These are phyloP conservation scores for Erodium maritimum DNA, from an alignment of 345 rosid genomes.

Conservation along the genomic window DNA sequence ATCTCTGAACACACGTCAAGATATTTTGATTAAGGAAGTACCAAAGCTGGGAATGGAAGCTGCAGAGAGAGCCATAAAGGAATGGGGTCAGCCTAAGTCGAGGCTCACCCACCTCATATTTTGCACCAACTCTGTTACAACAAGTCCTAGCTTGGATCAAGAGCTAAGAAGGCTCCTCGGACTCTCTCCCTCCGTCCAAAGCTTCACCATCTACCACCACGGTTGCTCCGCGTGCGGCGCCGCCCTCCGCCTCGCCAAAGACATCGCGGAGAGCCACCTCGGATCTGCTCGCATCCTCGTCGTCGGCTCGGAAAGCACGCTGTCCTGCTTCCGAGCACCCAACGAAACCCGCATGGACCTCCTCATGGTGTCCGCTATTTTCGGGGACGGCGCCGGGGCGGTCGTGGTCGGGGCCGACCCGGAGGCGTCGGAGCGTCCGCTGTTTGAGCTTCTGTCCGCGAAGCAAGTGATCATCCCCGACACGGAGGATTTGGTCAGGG, in stretches of 20 bases:
- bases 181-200: conserved; percentile 37
- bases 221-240: conserved; percentile 41
- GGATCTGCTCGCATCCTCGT: conserved; percentile 39
- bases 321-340: conserved; percentile 34
- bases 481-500: no score
- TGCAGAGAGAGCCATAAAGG: conserved; percentile 34
- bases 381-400: conserved; percentile 41
- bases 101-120: conserved; percentile 46
- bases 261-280: conserved; percentile 42
- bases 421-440: conserved; percentile 18
- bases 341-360: conserved; percentile 25
- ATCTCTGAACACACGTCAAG: conserved; percentile 35
- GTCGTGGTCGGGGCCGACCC: conserved; percentile 41
- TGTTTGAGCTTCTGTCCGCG: conserved; percentile 29
- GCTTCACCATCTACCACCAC: conserved; percentile 51
- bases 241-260: conserved; percentile 43
- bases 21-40: conserved; percentile 31
- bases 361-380: conserved; percentile 41
- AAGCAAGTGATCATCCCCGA: conserved; percentile 36
- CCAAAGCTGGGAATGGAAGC: conserved; percentile 46
- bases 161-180: conserved; percentile 49
- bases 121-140: conserved; percentile 43
- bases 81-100: conserved; percentile 52
- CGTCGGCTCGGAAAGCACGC: conserved; percentile 31
- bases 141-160: conserved; percentile 55